Base-by-base conservation (phyloP, 495 filamentous ascomycete species). In the Xylaria telfairii region DNA sequence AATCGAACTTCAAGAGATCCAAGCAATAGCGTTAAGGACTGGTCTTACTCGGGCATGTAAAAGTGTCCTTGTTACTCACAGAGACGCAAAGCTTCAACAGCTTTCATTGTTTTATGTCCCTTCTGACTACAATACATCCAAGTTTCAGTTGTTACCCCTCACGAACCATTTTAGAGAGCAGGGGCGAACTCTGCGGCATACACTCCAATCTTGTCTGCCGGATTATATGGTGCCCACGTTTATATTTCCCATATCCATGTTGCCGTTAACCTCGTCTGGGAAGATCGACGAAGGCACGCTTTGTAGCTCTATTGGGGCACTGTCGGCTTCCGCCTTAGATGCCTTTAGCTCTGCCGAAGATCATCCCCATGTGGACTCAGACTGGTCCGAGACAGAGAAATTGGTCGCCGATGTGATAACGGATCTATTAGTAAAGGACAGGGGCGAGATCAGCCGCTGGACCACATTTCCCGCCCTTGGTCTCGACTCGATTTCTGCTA, bases 401-500 rank as follows among this genome's bases (percentile, higher is more conserved):
- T 62, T 84, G 53, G 79, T 91, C 46, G 80, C 87, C 21, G 75
- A 81, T 15, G 76, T 86, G 0, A 75, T 88, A 3, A 56, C 80
- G 2, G 57, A 72, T 4, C 77, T 79, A 1, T 80, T 95, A 60
- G 56, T 71, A 12, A 80, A 82, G 28, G 78, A 84, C 37, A 87
- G 79, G 0, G 89, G 85, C 1, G 88, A 90, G 54, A 86, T 92
- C 61, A 86, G 57, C 39, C 75, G 80, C 49, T 86, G 83, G 83
- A 82, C 80, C 17, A 80, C 84, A 8, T 80, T 86, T 9, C 69
- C 74, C 9, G 71, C 82, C 28, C 81, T 95, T 7, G 93, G 93
- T 0, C 77, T 96, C 26, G 93, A 96, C 77, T 95, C 93, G 0
- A 89, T 96, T n/a, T 91, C 90, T 34, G 92, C 91, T 0, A 95